Conservation (phyloP, 2,329 filamentous ascomycete species). For the Rutstroemia sp. region DNA sequence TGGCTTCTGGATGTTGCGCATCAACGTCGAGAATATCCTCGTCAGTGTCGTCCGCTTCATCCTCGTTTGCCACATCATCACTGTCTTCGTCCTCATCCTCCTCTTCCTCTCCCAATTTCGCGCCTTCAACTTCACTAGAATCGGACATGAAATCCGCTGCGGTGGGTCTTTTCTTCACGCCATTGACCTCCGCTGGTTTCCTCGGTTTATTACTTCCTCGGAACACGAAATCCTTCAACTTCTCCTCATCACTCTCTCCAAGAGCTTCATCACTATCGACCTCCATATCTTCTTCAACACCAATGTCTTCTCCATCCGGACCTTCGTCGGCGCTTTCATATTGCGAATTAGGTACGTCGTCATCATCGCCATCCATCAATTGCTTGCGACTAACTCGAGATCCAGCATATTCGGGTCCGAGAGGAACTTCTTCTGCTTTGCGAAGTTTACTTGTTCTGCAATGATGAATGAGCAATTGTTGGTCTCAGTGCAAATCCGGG, state of each 20-base stretch:
- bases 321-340: conserved; percentile 19
- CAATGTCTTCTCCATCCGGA: conserved; percentile 45
- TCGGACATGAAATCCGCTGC: conserved; percentile 51
- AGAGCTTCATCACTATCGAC: conserved; percentile 65
- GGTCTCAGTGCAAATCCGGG: neutral
- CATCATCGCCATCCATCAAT: conserved; percentile 49
- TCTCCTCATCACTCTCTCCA: conserved; percentile 76
- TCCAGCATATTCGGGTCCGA: conserved; percentile 78
- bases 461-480: conserved; percentile 8
- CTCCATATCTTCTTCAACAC: conserved; percentile 49
- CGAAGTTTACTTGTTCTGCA: conserved; percentile 73
- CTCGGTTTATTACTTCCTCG: conserved; percentile 49
- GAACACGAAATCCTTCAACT: conserved; percentile 66
- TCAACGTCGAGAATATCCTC: conserved; percentile 29
- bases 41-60: conserved; percentile 25
- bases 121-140: conserved; percentile 30
- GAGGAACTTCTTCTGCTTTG: conserved; percentile 56
- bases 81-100: conserved; percentile 24
- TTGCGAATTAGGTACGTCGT: conserved; percentile 32
- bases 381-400: conserved; percentile 64
- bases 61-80: conserved; percentile 19
- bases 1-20: conserved; percentile 28
- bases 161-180: conserved; percentile 35
- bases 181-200: conserved; percentile 20
- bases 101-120: conserved; percentile 24